Conservation (phyloP, 1,284 basidiomycete genomes). For the Chiua sp. region DNA sequence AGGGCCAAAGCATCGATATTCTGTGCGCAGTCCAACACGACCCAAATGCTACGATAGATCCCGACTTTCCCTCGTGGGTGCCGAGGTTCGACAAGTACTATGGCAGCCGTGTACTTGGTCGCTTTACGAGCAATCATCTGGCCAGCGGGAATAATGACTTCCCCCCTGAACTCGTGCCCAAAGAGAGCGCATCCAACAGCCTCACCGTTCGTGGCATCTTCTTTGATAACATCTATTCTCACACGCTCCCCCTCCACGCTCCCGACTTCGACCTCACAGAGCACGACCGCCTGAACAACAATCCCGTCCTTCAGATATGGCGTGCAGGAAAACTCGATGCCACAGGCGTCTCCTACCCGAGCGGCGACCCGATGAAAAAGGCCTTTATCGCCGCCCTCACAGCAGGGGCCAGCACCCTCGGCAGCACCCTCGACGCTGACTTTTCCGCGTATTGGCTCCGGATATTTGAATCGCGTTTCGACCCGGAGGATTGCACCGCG, state of each 20-base stretch:
- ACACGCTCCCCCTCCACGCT: background rate
- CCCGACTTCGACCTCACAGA: constrained; percentile 1
- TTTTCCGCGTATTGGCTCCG: constrained; percentile 1
- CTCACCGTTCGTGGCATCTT: constrained; percentile 6
- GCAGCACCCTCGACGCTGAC: background rate
- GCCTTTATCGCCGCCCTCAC: constrained; percentile 3
- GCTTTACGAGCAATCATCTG: constrained; percentile 4
- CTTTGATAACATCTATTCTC: background rate
- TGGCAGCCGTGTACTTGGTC: background rate
- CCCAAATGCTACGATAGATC: background rate
- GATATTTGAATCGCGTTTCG: background rate
- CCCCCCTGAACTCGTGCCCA: constrained; percentile 1
- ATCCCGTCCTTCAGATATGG: constrained; percentile 2
- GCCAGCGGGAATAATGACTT: background rate
- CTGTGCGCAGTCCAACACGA: constrained; percentile 2
- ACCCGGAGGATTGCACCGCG: background rate
- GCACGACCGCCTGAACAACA: background rate
- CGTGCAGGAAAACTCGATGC: background rate
- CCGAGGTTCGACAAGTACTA: constrained; percentile 10
- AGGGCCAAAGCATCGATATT: constrained; percentile 1
- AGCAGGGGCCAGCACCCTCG: background rate
- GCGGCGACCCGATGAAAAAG: constrained; percentile 1
- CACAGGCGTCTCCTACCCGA: background rate
- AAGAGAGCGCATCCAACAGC: background rate
- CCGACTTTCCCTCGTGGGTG: constrained; percentile 8